Base-by-base conservation (phyloP, 257 asterid genomes). In the Galeopsis tetrahit region DNA sequence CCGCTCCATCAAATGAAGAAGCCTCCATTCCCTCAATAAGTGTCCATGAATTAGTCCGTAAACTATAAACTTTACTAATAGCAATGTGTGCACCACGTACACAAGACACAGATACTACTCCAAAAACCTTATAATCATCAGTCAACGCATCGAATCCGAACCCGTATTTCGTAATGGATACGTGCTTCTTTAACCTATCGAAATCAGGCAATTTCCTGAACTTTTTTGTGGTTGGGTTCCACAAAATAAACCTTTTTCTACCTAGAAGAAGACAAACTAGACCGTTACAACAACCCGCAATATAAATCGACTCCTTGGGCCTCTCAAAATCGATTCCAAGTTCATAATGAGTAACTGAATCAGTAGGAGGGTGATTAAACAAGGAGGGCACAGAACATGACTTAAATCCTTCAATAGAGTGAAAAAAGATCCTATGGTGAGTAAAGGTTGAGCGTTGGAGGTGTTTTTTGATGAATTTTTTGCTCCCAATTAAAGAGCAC, bases 281-380 rank as follows among this genome's bases (percentile, higher is more conserved):
- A n/a, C 89, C 92, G 71, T 86, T 80, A 71, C 67, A 83, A 42
- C 78, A 77, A 59, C 88, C 91, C 53, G 79, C 76, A 3, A 81
- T 9, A 21, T 52, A 38, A 3, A 46, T 32, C 7, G 48, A 2
- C 7, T 13, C 8, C 28, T 21, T 21, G 28, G 28, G 28, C 5
- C 1, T 4, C 28, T 60, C 32, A 42, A 0, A 0, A 44, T 33
- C 11, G 38, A 52, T 6, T 0, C 74, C 70, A 74, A 58, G 4
- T 15, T 17, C 63, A 59, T 55, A 64, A 66, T 61, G 1, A 5
- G 59, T 9, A 36, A 13, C 44, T 4, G 60, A 2, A 69, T 61
- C 13, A 7, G 73, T 44, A 7, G 49, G 15, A 3, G 81, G 63
- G 32, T 78, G 77, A 15, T 57, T 36, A 5, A 77, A 33, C 48